Percentiles rank a stretch among this genome's conserved stretches.
These are phyloP conservation scores for Penicillium canescens DNA, from an alignment of 495 filamentous ascomycete species.

Conservation along the genomic window DNA sequence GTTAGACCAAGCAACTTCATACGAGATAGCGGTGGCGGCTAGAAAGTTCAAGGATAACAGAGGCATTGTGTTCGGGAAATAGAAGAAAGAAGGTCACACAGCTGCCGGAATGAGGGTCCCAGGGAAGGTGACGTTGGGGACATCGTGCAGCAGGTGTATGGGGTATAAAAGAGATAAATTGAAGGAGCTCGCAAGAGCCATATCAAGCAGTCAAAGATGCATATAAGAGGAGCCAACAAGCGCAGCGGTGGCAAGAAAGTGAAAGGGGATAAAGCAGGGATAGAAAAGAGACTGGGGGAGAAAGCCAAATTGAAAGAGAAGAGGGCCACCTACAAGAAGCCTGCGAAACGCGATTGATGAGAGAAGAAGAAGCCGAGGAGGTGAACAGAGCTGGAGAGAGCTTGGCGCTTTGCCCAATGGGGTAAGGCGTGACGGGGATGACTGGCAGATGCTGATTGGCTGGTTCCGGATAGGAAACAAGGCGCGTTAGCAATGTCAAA, in stretches of 20 bases:
- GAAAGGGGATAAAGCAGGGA: slow-evolving; percentile 24
- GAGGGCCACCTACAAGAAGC: slow-evolving; percentile 52
- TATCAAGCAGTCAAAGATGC: slow-evolving; percentile 14
- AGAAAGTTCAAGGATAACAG: slow-evolving; percentile 21
- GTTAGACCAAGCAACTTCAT: slow-evolving; percentile 35
- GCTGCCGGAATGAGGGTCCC: background rate
- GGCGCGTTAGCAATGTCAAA: slow-evolving; percentile 9
- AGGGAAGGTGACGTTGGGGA: background rate
- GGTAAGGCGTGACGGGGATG: slow-evolving; percentile 9
- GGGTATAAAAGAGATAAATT: slow-evolving; percentile 16
- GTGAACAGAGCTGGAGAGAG: slow-evolving; percentile 25
- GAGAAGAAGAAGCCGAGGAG: slow-evolving; percentile 16
- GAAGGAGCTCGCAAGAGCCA: slow-evolving; percentile 18
- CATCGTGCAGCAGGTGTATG: slow-evolving; percentile 10
- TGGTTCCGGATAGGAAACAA: background rate
- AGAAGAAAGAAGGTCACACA: slow-evolving; percentile 19
- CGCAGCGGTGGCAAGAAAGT: slow-evolving; percentile 21
- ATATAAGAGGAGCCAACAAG: slow-evolving; percentile 18
- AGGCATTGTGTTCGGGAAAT: slow-evolving; percentile 17
- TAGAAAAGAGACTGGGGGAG: slow-evolving; percentile 21
- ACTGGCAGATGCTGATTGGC: background rate
- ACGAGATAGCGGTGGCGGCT: slow-evolving; percentile 19
- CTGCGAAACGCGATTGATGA: slow-evolving; percentile 27
- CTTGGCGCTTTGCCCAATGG: slow-evolving; percentile 20
- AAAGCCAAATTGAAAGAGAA: slow-evolving; percentile 24